phyloP scores from a whole-genome alignment of 2,329 filamentous ascomycete species.

The Beauveria caledonica region DNA sequence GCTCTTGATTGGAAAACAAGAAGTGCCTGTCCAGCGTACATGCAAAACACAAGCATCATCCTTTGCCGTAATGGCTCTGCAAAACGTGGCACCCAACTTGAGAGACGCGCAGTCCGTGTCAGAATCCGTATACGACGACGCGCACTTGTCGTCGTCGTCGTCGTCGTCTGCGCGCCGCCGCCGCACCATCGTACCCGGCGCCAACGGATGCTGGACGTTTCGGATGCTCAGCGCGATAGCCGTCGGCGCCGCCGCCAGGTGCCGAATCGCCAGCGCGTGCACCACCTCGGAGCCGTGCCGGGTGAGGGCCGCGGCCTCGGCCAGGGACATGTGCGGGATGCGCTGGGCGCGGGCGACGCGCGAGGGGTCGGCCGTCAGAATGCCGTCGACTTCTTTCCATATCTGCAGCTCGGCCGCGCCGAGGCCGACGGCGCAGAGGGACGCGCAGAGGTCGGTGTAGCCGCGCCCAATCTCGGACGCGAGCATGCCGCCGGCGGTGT shows the following conservation, averaged over 20 bases:
- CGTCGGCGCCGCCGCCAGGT: constrained; percentile 70
- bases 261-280: constrained; percentile 97
- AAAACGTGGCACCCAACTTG: constrained; percentile 39
- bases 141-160: background rate
- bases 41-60: constrained; percentile 73
- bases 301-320: constrained; percentile 90
- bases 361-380: constrained; percentile 75
- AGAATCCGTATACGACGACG: constrained; percentile 39
- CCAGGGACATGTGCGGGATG: constrained; percentile 77
- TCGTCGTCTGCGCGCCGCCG: constrained; percentile 17
- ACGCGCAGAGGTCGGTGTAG: constrained; percentile 6
- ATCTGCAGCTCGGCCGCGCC: background rate
- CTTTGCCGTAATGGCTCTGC: constrained; percentile 89
- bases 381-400: constrained; percentile 95
- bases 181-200: constrained; percentile 62
- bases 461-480: background rate
- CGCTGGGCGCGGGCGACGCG: constrained; percentile 90
- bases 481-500: background rate
- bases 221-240: constrained; percentile 82
- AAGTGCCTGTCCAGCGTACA: background rate
- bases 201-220: constrained; percentile 79
- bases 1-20: background rate
- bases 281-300: constrained; percentile 95
- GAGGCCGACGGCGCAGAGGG: background rate
- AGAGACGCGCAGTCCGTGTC: constrained; percentile 46